Percentiles rank a stretch among this genome's conserved stretches.
These are phyloP conservation scores for Eucalyptus cladocalyx DNA, from an alignment of 345 rosid species.

Conservation along the genomic window DNA sequence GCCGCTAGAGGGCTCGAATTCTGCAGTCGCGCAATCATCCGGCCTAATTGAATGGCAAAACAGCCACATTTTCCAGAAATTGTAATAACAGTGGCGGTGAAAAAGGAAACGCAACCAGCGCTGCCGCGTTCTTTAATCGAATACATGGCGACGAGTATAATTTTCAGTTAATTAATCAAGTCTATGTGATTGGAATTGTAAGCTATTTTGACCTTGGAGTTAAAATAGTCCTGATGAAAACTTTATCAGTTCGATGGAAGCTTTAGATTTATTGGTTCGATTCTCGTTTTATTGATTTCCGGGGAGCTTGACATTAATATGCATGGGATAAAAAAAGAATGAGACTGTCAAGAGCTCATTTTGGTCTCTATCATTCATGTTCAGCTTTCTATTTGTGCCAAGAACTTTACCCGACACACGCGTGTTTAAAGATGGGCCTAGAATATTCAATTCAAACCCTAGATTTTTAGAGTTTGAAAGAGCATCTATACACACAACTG, in stretches of 20 bases:
- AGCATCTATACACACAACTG: neutral
- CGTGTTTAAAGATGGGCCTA: neutral
- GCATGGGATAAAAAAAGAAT: neutral
- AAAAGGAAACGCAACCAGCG: neutral
- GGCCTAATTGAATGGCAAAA: neutral
- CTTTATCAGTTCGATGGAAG: neutral
- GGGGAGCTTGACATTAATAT: neutral
- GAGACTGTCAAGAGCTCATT: neutral
- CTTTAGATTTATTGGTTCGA: neutral
- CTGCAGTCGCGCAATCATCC: neutral
- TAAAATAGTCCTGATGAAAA: neutral
- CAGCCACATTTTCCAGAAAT: neutral
- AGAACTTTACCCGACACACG: neutral
- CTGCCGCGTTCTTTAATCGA: neutral
- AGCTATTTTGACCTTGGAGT: neutral
- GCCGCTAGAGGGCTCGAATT: neutral
- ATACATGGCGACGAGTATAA: neutral
- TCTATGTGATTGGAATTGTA: neutral
- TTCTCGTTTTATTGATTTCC: neutral
- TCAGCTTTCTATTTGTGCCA: rapidly evolving
- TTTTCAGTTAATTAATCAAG: neutral
- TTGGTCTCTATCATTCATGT: neutral
- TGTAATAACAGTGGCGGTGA: neutral
- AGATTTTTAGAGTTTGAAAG: neutral
- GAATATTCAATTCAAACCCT: neutral